phyloP scores from a whole-genome alignment of 768 basidiomycete genomes.

The Calocera cornea region DNA sequence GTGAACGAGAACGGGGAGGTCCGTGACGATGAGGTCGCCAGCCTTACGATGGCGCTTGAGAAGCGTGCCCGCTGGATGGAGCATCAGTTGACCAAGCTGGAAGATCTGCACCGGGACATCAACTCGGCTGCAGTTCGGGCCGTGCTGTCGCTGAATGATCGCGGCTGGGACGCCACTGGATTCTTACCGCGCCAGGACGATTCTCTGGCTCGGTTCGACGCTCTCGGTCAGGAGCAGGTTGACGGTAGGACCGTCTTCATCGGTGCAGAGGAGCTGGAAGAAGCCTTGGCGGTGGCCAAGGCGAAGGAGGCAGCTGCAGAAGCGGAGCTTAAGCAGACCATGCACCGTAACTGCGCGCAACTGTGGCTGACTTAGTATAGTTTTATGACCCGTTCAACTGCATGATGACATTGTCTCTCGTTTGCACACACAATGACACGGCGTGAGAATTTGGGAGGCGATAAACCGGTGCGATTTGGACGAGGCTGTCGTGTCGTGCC shows the following conservation, averaged over 20 bases:
- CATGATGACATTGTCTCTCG: too few species aligned
- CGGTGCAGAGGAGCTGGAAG: constrained; percentile 60
- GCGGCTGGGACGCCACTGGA: constrained; percentile 61
- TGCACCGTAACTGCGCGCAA: constrained; percentile 31
- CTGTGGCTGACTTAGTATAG: not conserved
- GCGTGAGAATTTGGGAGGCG: too few species aligned
- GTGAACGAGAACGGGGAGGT: constrained; percentile 46
- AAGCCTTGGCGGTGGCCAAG: constrained; percentile 54
- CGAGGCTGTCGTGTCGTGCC: too few species aligned
- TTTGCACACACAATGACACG: too few species aligned
- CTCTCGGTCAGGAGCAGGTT: constrained; percentile 38
- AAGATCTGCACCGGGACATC: constrained; percentile 80
- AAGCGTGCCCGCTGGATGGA: constrained; percentile 91
- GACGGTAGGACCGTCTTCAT: constrained; percentile 36
- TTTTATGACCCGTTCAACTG: too few species aligned
- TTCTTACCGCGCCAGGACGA: constrained; percentile 2
- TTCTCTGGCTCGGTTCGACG: constrained; percentile 17
- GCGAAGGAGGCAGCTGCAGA: constrained; percentile 60
- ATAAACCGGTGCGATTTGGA: too few species aligned
- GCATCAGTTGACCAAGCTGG: constrained; percentile 56
- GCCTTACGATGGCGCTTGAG: constrained; percentile 68
- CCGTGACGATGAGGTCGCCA: constrained; percentile 74
- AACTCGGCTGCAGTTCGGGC: constrained; percentile 77
- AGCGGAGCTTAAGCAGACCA: constrained; percentile 57
- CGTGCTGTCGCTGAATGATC: constrained; percentile 70